Base-by-base conservation (phyloP, 129 eudicot species). In the Rutidosis leptorrhynchoides region DNA sequence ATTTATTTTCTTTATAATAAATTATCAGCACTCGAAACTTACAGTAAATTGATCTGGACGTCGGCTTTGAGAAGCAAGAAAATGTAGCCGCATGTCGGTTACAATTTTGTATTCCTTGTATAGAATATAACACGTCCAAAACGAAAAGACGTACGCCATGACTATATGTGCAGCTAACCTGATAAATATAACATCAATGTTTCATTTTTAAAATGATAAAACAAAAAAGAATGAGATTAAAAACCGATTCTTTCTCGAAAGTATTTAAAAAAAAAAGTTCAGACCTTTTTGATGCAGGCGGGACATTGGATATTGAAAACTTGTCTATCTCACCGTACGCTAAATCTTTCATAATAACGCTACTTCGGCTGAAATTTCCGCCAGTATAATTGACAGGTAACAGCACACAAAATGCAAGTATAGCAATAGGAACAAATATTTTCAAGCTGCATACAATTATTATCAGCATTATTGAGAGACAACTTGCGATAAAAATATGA, bases 391-490 rank as follows among this genome's bases (percentile, higher is more conserved):
- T 92, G 35, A 93, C 84, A 58, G 98, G 98, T 53, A 93, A 77
- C 80, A 93, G 70, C 26, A 93, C 91, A 15, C 75, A 74, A 77
- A 93, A 88, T 74, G 96, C 87, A 67, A 93, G 92, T 62, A 78
- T 3, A 43, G 95, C 68, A 40, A 93, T 93, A 1, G 98, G 98
- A 68, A 84, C 92, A 84, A 93, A 93, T 69, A 93, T 82, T 74
- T 93, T 93, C 87, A 93, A 80, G 30, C 98, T 93, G 95, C 96
- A 77, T 29, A n/a, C n/a, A n/a, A n/a, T n/a, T n/a, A n/a, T n/a
- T n/a, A n/a, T n/a, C n/a, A n/a, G n/a, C n/a, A n/a, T n/a, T n/a
- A n/a, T 43, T 66, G 48, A 48, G 27, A 21, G 21, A 57, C 65
- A 65, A 62, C 9, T 15, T 22, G 26, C 23, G 23, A 16, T 20